Evolutionary conservation across 768 basidiomycete genomes (phyloP), one percentile per base, ranked within the genome.

Genomic region (Gymnopilus junonius): DNA sequence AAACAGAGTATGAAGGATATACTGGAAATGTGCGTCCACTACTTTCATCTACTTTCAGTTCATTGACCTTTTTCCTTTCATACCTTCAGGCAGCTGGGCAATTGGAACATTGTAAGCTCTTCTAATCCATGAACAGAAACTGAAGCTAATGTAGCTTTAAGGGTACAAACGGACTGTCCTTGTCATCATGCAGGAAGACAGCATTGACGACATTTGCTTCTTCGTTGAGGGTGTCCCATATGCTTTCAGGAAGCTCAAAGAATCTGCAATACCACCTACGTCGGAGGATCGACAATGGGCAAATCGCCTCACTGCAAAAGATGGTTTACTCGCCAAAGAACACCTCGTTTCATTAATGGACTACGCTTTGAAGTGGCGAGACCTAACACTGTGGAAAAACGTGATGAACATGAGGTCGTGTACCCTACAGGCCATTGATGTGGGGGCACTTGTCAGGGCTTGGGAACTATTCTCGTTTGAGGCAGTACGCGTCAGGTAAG

Each of bases 21-120:
- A n/a, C n/a, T n/a, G n/a, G 77, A 14, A 80, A 81, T 68, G 82
- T 81, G 58, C 43, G 65, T 62, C 21, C 27, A 5, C 20, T 40
- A 8, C 21, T 14, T 15, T 46, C 58, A 37, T 11, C n/a, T 37
- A n/a, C 2, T 11, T 40, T 27, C 48, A 45, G 39, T 15, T 56
- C n/a, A 10, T 42, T 27, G 55, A 31, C 48, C 5, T 59, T 55
- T 65, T 29, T 53, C 48, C 29, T 55, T 20, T 10, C 34, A 34
- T 51, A n/a, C 37, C 10, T 45, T 58, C 59, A 75, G 74, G 43
- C 58, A 50, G 73, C 72, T 21, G 72, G 70, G 3, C 57, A 71
- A 20, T 40, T 77, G 14, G 72, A 77, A 1, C 73, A 78, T 56
- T 76, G 74, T 78, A 56, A 20, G 74, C 17, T 34, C 23, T 54